Evolutionary conservation across 495 filamentous ascomycete species (phyloP).

Genomic region (Talaromyces stipitatus): DNA sequence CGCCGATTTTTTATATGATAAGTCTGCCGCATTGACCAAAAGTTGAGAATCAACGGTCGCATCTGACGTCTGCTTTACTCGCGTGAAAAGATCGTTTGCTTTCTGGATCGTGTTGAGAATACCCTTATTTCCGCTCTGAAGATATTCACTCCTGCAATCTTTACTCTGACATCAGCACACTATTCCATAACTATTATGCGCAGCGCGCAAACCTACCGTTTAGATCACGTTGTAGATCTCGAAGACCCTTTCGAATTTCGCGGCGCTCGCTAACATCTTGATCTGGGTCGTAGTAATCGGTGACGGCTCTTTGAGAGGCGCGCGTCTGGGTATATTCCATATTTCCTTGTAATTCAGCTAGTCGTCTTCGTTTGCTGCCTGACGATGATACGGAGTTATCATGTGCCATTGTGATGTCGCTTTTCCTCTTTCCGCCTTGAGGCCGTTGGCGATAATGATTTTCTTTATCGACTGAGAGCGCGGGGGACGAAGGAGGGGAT

Average conservation of each 20-base stretch:
- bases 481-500: not conserved
- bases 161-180: not conserved
- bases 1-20: constrained; percentile 64
- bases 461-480: constrained; percentile 52
- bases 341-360: constrained; percentile 22
- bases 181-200: not conserved
- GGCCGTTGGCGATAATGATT: constrained; percentile 24
- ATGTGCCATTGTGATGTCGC: constrained; percentile 22
- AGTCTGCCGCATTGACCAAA: constrained; percentile 69
- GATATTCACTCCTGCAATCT: constrained; percentile 62
- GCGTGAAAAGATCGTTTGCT: constrained; percentile 54
- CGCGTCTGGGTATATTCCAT: constrained; percentile 10
- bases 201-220: constrained; percentile 41
- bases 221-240: constrained; percentile 60
- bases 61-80: constrained; percentile 87
- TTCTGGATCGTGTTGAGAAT: constrained; percentile 53
- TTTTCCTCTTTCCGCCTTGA: constrained; percentile 17
- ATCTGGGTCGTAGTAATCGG: constrained; percentile 74
- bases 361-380: constrained; percentile 33
- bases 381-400: constrained; percentile 3
- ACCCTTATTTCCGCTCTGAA: constrained; percentile 52
- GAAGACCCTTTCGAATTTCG: constrained; percentile 54
- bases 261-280: constrained; percentile 77
- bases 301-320: constrained; percentile 21
- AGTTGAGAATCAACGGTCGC: constrained; percentile 84